These are phyloP conservation scores for Fusarium sp. DNA, from an alignment of 2,329 filamentous ascomycete species.

Conservation along the genomic window DNA sequence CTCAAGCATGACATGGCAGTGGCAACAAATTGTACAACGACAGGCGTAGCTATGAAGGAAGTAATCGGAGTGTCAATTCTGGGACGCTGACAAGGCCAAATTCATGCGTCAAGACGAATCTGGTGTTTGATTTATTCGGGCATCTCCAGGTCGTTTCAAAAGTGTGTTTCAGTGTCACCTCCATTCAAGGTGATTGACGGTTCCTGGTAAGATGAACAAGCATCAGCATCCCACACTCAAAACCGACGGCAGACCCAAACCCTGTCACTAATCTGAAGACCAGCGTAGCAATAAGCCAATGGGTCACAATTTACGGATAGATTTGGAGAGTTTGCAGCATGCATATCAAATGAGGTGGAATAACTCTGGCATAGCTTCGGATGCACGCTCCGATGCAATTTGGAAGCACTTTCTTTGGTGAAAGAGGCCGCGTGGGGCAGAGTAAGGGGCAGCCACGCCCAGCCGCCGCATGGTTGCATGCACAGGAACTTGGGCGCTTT, in stretches of 20 bases:
- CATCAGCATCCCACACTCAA: conserved; percentile 31
- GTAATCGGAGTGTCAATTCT: neutral
- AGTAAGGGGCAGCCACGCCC: conserved; percentile 25
- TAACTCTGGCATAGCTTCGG: conserved; percentile 18
- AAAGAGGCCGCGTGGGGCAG: conserved; percentile 34
- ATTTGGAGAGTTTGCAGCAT: neutral
- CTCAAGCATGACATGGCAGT: conserved; percentile 7
- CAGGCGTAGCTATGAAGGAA: neutral
- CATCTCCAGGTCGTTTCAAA: conserved; percentile 39
- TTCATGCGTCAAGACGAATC: conserved; percentile 19
- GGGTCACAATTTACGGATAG: neutral
- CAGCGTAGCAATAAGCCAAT: conserved; percentile 3
- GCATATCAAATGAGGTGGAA: conserved; percentile 10
- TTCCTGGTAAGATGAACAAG: conserved; percentile 21
- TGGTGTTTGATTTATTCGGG: conserved; percentile 10
- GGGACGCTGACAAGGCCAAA: conserved; percentile 1
- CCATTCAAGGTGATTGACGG: neutral
- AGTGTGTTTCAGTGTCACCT: conserved; percentile 36
- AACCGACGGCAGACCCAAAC: neutral
- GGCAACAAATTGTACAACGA: neutral
- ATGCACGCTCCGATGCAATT: conserved; percentile 22
- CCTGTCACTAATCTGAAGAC: neutral
- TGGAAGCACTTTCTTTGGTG: conserved; percentile 5
- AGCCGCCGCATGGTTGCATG: conserved; percentile 33
- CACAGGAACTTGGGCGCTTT: conserved; percentile 30